Conservation (phyloP, 106 monocot genomes). For the Allium fistulosum region DNA sequence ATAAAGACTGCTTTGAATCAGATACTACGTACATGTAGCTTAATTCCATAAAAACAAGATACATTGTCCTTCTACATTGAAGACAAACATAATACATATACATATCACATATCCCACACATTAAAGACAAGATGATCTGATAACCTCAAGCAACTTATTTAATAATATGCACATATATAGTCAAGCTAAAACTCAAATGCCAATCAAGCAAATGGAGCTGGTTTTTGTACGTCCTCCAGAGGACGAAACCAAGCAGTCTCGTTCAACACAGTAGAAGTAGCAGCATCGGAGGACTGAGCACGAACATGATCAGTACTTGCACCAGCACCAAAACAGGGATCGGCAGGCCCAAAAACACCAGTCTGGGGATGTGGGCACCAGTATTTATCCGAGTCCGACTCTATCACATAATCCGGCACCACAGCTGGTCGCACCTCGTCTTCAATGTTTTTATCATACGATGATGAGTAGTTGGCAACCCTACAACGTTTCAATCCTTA, state of each 20-base stretch:
- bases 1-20: too few relatives aligned
- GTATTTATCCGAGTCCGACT: slow-evolving; percentile 25
- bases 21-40: too few relatives aligned
- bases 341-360: slow-evolving; percentile 46
- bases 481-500: not conserved
- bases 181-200: too few relatives aligned
- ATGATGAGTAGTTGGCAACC: slow-evolving; percentile 14
- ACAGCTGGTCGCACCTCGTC: slow-evolving; percentile 23
- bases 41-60: too few relatives aligned
- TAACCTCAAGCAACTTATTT: too few relatives aligned
- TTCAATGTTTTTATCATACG: slow-evolving; percentile 42
- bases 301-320: too few relatives aligned
- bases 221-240: slow-evolving; percentile 2
- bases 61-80: too few relatives aligned
- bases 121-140: too few relatives aligned
- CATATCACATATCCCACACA: too few relatives aligned
- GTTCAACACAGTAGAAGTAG: not conserved
- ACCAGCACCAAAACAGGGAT: not conserved
- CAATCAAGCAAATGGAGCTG: not conserved
- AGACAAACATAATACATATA: too few relatives aligned
- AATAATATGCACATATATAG: too few relatives aligned
- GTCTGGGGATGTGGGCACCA: slow-evolving; percentile 49
- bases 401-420: slow-evolving; percentile 38
- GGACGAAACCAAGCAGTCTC: slow-evolving; percentile 8
- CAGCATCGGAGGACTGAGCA: not conserved